phyloP scores from a whole-genome alignment of 2,329 filamentous ascomycete species.

The Xylariaceae sp. region DNA sequence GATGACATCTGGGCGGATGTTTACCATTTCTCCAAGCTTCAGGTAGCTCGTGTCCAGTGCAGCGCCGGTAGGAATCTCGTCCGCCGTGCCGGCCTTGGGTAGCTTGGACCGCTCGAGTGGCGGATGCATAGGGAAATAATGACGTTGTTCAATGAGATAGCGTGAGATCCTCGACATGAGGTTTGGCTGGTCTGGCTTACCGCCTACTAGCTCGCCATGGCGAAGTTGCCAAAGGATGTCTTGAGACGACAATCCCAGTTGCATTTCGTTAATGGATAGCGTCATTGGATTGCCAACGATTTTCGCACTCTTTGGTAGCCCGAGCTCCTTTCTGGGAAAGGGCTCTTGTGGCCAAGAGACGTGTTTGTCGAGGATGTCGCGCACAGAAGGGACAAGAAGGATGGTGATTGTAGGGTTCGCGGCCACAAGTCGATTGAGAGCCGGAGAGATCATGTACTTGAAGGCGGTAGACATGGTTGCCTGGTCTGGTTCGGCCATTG shows the following conservation, averaged over 20 bases:
- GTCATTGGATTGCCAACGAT: constrained; percentile 90
- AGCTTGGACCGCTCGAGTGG: constrained; percentile 65
- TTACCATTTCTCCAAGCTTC: constrained; percentile 87
- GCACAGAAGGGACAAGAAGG: constrained; percentile 76
- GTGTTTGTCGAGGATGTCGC: constrained; percentile 62
- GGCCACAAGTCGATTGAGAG: constrained; percentile 65
- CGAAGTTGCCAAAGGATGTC: constrained; percentile 80
- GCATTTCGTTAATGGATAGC: constrained; percentile 79
- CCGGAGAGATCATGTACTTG: constrained; percentile 70
- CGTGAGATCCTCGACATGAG: constrained; percentile 67
- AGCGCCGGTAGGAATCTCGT: constrained; percentile 64
- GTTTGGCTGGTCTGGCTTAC: constrained; percentile 53
- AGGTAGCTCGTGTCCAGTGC: constrained; percentile 80
- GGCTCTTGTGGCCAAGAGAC: constrained; percentile 61
- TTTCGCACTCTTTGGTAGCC: constrained; percentile 66
- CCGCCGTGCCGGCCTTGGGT: constrained; percentile 59
- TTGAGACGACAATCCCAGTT: constrained; percentile 77
- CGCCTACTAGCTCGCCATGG: constrained; percentile 65
- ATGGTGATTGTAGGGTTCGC: constrained; percentile 75
- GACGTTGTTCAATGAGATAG: constrained; percentile 82
- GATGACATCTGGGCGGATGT: constrained; percentile 78
- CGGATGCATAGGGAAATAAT: constrained; percentile 88
- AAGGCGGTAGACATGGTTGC: constrained; percentile 81
- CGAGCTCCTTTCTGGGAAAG: constrained; percentile 67
- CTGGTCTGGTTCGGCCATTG: constrained; percentile 64